Conservation (phyloP, 2,329 filamentous ascomycete genomes). For the Blastomyces parvus region DNA sequence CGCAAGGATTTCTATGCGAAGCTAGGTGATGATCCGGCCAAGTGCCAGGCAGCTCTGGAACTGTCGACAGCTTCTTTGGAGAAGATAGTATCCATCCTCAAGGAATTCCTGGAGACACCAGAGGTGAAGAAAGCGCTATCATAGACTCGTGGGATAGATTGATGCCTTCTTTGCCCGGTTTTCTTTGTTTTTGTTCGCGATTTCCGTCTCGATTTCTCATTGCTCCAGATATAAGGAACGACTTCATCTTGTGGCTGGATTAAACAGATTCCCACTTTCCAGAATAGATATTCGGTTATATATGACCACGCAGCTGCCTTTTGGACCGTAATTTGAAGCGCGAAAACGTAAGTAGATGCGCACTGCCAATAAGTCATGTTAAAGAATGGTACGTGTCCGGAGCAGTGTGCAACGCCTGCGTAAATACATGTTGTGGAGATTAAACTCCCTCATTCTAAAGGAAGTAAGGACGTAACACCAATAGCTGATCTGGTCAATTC, state of each 20-base stretch:
- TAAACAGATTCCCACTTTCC: not conserved
- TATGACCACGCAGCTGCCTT: not conserved
- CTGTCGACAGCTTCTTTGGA: conserved; percentile 69
- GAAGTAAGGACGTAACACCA: not conserved
- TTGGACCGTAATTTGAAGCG: not conserved
- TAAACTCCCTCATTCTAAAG: not conserved
- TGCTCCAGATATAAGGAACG: not conserved
- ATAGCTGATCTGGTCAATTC: not conserved
- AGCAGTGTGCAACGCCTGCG: no score
- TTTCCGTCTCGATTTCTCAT: not conserved
- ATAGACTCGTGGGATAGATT: not conserved
- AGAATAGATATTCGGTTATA: not conserved
- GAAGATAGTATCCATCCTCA: conserved; percentile 67
- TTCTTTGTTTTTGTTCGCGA: not conserved
- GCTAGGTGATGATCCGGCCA: conserved; percentile 47
- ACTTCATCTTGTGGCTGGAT: no score
- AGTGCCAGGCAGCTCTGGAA: conserved; percentile 56
- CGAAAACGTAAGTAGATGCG: not conserved
- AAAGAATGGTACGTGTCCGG: not conserved
- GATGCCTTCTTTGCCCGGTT: not conserved
- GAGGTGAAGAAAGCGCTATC: conserved; percentile 32
- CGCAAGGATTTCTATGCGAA: conserved; percentile 87
- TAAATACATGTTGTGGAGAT: no score
- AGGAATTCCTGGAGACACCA: conserved; percentile 49
- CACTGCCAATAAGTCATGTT: not conserved